Base-by-base conservation (phyloP, 768 basidiomycete genomes). In the Coprinopsis strossmayeri region DNA sequence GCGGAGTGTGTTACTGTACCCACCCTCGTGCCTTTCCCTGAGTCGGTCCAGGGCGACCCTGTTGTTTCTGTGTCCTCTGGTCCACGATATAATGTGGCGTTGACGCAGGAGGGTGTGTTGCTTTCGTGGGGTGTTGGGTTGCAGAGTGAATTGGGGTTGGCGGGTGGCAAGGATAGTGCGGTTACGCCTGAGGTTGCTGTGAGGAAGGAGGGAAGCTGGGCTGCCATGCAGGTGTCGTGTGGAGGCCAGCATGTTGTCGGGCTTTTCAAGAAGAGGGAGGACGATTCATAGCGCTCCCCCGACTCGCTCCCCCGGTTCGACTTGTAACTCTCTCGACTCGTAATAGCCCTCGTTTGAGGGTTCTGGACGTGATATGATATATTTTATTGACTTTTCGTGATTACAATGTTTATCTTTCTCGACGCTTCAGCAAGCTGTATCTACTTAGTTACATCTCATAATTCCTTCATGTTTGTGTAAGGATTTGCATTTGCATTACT, bases 171-270 rank as follows among this genome's bases (percentile, higher is more conserved):
- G 7, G 37, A 38, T 3, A 28, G 7, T 5, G 34, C 46, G 18
- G 24, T 37, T 15, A 48, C 46, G 5, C 46, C 46, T 9, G n/a
- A 27, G 18, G 37, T 48, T 15, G 46, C 40, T 2, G 46, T 48
- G 3, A 23, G 37, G 25, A 48, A 13, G 17, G 24, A 17, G 34
- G 46, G 46, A 7, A 32, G 26, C 24, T 37, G 46, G 46, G 13
- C 35, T 23, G 46, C 30, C 5, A 26, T 10, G 18, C 34, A 37
- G 34, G 37, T 48, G 5, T 48, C 46, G 37, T 48, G 45, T 37
- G 45, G 45, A 34, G 45, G 45, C 21, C 45, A 46, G 45, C 45
- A 46, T 35, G 45, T 35, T 25, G 34, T 46, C 10, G 45, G 45
- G 30, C 21, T 46, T 5, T 46, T 46, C 26, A 45, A 45, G 44